Conservation (phyloP, 2,329 filamentous ascomycete species). For the Chaetomiaceae sp. region DNA sequence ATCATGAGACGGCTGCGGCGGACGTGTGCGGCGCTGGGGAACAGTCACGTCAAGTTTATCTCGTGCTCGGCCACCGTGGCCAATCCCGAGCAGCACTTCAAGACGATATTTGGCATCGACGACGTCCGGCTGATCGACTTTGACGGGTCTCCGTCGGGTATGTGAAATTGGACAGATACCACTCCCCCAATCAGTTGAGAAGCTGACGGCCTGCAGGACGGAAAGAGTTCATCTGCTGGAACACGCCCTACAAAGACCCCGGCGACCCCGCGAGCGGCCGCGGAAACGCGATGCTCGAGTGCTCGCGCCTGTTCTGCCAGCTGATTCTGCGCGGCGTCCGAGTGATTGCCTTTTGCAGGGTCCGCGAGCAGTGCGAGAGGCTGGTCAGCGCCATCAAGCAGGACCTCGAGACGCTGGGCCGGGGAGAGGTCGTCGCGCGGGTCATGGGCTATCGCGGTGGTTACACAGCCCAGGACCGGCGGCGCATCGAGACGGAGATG, state of each 20-base stretch:
- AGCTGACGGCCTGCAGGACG: constrained; percentile 35
- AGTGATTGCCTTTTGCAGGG: constrained; percentile 87
- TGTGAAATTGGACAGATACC: not conserved
- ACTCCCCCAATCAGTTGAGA: not conserved
- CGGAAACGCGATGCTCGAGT: constrained; percentile 75
- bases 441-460: constrained; percentile 96
- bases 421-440: constrained; percentile 67
- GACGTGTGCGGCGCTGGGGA: constrained; percentile 86
- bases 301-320: constrained; percentile 86
- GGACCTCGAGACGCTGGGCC: constrained; percentile 68
- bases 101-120: constrained; percentile 84
- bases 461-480: constrained; percentile 85
- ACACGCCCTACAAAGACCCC: constrained; percentile 90
- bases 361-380: constrained; percentile 83
- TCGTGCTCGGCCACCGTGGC: constrained; percentile 96
- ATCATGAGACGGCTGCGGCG: constrained; percentile 87
- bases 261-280: constrained; percentile 80
- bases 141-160: constrained; percentile 84
- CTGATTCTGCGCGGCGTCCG: constrained; percentile 82
- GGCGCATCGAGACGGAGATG: constrained; percentile 90
- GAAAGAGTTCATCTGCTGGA: constrained; percentile 97
- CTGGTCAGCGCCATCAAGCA: constrained; percentile 74
- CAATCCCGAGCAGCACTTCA: constrained; percentile 88
- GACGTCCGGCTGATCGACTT: constrained; percentile 79
- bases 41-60: constrained; percentile 79